Base-by-base conservation (phyloP, 2,329 filamentous ascomycete species). In the Diplodia intermedia region DNA sequence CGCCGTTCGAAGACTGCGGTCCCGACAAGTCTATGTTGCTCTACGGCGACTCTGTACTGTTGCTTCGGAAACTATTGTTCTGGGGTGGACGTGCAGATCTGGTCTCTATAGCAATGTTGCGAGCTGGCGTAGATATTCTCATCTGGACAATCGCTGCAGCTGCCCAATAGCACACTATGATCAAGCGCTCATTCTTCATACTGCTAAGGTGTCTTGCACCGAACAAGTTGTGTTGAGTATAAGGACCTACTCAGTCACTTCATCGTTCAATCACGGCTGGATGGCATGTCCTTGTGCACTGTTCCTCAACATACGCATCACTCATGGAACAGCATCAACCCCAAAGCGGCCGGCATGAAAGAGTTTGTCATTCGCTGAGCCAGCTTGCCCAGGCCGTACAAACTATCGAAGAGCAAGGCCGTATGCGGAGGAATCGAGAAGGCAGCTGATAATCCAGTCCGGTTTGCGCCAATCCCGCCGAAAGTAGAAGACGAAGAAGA, bases 121-220 rank as follows among this genome's bases (percentile, higher is more conserved):
- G 6, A n/a, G 2, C 0, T n/a, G 7, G 8, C 4, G 2, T 9
- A 3, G 40, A 8, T 12, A 47, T n/a, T 1, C 2, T 18, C 18
- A 2, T 9, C 15, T 47, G 2, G 40, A n/a, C 8, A n/a, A 9
- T n/a, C 2, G 1, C 40, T 47, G 8, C 18, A 47, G 18, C 40
- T 47, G 3, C 18, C 18, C 40, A 47, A 14, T 33, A 1, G 31
- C 31, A 33, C 36, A 11, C 3, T 12, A 38, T 36, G 3, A 36
- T 38, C 11, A 38, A 12, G 36, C 36, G 36, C 36, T 38, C 36
- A 3, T 11, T 38, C 11, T 14, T 38, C 36, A 38, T 38, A 1
- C 11, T 38, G 36, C 38, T 8, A 47, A 47, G 40, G 9, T 6
- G 1, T n/a, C 6, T 47, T 14, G 43, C 43, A 3, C 14, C 20